Evolutionary conservation across 108 stramenopile species (phyloP).

Genomic region (Pseudonitzschia multistriata): DNA sequence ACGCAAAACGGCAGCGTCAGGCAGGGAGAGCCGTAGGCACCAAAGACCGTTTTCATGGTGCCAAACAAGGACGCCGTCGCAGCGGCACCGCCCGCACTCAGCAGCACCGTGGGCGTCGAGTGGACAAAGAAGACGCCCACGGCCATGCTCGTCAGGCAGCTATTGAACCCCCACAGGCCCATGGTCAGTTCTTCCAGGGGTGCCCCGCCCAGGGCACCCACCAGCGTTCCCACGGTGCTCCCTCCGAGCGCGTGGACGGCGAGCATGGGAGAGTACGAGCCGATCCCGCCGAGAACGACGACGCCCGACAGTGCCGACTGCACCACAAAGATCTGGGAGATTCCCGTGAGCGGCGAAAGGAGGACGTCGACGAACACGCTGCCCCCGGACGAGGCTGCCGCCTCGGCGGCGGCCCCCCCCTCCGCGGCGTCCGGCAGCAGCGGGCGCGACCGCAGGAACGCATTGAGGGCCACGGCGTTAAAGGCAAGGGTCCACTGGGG

Average conservation of each 20-base stretch:
- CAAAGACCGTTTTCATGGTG: conserved; percentile 61
- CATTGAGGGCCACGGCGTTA: conserved; percentile 65
- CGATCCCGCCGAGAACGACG: conserved; percentile 31
- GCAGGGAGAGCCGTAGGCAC: conserved; percentile 54
- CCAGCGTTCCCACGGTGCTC: conserved; percentile 45
- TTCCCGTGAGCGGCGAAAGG: conserved; percentile 55
- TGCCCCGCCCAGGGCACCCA: conserved; percentile 42
- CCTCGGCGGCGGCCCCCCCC: background rate
- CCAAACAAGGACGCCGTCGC: conserved; percentile 72
- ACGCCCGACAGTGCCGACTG: conserved; percentile 60
- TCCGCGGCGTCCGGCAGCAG: conserved; percentile 25
- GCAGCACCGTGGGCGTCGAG: conserved; percentile 41
- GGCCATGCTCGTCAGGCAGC: conserved; percentile 69
- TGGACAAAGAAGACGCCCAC: conserved; percentile 77
- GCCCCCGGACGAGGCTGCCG: background rate
- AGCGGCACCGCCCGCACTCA: conserved; percentile 63
- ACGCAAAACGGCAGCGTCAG: conserved; percentile 81
- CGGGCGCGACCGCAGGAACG: conserved; percentile 54
- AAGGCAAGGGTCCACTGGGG: conserved; percentile 85
- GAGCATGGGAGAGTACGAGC: conserved; percentile 53
- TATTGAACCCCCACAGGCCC: conserved; percentile 78
- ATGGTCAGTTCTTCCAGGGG: conserved; percentile 45
- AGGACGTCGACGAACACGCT: conserved; percentile 17
- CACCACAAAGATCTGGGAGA: conserved; percentile 86
- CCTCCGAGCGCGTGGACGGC: conserved; percentile 67